Evolutionary conservation across 1,139 yeast species (phyloP), one percentile per base, ranked within the genome.

Genomic region (Taphrina confusa): DNA sequence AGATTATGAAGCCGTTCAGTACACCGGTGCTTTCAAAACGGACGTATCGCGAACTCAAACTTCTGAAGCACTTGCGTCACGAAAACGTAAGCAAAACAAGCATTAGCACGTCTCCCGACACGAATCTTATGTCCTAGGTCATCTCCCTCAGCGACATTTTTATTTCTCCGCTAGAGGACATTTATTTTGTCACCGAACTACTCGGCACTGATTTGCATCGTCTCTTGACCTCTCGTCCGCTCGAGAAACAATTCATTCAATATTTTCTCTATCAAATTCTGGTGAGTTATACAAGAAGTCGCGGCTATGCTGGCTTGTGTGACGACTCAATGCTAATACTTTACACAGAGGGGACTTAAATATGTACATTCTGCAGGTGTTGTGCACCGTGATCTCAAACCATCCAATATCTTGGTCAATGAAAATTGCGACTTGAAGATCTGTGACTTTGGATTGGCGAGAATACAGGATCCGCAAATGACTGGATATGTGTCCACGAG

Each of bases 391-490:
- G 98, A 92, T 75, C 78, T 91, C 69, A 87, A 87, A 72, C 98
- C 98, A 5, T 84, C 92, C 64, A 92, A 92, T 74, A 88, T 92
- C 64, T 78, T 92, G 64, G 87, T 92, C 68, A 91, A 91, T 72
- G 97, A 91, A 75, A 90, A 91, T 74, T 92, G 97, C 75, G 97
- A 92, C 74, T 78, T 92, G 70, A 49, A 65, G 64, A 92, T 92
- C 68, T 91, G 97, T 76, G 98, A 92, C 75, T 92, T 92, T 72
- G 98, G 98, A 25, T 78, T 92, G 65, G 97, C 97, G 34, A 81
- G 98, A 72, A 87, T 92, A 71, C 97, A 92, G 76, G 97, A 92
- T 74, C 96, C 97, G 11, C 97, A 92, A 73, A 92, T 92, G 98
- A 92, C 98, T 1, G 99, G 98, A 31, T 92, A 92, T 73, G 98